Conservation (phyloP, 176 grass and related monocot genomes). For the Poa annua region DNA sequence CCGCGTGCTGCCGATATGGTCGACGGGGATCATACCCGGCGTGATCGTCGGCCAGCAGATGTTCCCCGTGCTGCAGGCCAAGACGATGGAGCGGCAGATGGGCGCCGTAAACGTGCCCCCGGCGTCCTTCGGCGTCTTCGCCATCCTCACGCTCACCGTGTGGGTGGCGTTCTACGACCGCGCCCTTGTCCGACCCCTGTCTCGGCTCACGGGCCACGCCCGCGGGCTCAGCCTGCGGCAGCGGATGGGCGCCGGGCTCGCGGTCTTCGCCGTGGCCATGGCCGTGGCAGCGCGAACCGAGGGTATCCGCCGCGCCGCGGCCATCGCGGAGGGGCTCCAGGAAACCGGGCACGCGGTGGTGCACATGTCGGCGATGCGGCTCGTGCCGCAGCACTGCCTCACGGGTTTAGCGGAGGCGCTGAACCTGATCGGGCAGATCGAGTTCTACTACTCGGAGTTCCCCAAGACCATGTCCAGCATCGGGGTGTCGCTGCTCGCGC, state of each 20-base stretch:
- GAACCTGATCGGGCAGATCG: constrained; percentile 65
- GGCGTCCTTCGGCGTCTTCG: constrained; percentile 57
- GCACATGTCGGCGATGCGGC: constrained; percentile 70
- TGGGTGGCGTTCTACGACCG: constrained; percentile 74
- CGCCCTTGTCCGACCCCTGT: constrained; percentile 48
- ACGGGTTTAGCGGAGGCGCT: constrained; percentile 66
- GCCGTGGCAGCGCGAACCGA: constrained; percentile 47
- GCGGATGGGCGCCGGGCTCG: constrained; percentile 63
- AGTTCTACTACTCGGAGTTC: constrained; percentile 87
- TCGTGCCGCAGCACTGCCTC: constrained; percentile 65
- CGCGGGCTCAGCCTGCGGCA: constrained; percentile 64
- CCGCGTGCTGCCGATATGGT: constrained; percentile 77
- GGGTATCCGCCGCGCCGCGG: constrained; percentile 37
- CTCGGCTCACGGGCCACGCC: constrained; percentile 54
- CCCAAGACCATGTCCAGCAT: constrained; percentile 79
- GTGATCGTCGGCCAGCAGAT: constrained; percentile 48
- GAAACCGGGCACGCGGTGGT: constrained; percentile 2
- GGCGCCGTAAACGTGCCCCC: constrained; percentile 45
- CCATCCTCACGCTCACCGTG: constrained; percentile 61
- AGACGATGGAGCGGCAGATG: constrained; percentile 51
- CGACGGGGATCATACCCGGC: constrained; percentile 59
- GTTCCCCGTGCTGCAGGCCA: constrained; percentile 71
- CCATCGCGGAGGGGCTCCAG: constrained; percentile 42
- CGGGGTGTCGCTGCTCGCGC: constrained; percentile 59
- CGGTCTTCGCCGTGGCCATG: constrained; percentile 51